Conservation (phyloP, 2,329 filamentous ascomycete genomes). For the Clathrospora elynae region DNA sequence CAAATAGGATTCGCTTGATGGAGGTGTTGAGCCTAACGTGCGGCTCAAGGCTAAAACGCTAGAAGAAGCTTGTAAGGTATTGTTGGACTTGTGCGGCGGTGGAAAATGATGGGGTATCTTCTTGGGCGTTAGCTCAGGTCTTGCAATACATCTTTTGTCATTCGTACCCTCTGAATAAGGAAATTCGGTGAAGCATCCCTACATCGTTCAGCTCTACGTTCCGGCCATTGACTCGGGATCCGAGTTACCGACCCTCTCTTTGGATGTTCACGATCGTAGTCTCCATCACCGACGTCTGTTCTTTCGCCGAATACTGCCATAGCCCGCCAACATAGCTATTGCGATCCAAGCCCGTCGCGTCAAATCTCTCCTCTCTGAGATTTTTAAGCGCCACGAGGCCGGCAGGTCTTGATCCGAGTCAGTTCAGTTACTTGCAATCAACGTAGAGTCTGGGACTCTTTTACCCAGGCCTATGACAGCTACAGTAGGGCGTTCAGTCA, state of each 20-base stretch:
- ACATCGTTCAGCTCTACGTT: not conserved
- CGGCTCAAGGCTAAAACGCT: constrained; percentile 25
- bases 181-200: constrained; percentile 32
- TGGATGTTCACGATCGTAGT: constrained; percentile 30
- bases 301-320: constrained; percentile 28
- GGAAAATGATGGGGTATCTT: constrained; percentile 22
- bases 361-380: constrained; percentile 27
- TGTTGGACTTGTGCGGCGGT: constrained; percentile 27
- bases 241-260: constrained; percentile 20
- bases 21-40: constrained; percentile 18
- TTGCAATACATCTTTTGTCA: not conserved
- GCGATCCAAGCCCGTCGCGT: constrained; percentile 27
- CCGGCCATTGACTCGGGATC: not conserved
- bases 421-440: not conserved
- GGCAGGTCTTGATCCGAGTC: constrained; percentile 16
- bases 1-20: constrained; percentile 18
- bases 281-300: constrained; percentile 29
- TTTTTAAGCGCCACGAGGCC: constrained; percentile 27
- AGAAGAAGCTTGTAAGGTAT: constrained; percentile 25
- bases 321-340: constrained; percentile 29
- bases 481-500: constrained; percentile 4
- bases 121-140: not conserved
- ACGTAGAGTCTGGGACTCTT: not conserved
- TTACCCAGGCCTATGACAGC: constrained; percentile 23
- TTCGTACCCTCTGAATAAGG: constrained; percentile 21